These are phyloP conservation scores for Phytophthora cryptogea DNA, from an alignment of 352 stramenopile genomes.

Conservation along the genomic window DNA sequence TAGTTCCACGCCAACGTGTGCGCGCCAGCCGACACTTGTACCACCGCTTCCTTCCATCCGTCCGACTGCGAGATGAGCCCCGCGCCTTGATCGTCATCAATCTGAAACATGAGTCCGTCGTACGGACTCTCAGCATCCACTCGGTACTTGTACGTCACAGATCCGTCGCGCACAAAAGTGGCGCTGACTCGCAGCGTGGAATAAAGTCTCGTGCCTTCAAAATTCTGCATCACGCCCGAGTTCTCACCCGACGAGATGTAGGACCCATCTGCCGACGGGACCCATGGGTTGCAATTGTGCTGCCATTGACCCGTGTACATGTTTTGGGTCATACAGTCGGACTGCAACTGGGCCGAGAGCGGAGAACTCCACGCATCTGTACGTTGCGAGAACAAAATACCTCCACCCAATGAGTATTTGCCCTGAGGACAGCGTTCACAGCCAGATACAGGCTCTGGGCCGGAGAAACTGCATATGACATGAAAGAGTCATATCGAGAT, in stretches of 20 bases:
- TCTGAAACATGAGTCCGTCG: slow-evolving; percentile 76
- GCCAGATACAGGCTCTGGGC: slow-evolving; percentile 56
- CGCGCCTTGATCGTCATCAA: slow-evolving; percentile 65
- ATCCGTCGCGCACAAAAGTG: slow-evolving; percentile 75
- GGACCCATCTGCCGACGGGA: slow-evolving; percentile 50
- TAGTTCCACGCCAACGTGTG: slow-evolving; percentile 85
- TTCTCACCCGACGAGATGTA: slow-evolving; percentile 79
- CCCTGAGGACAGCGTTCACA: slow-evolving; percentile 74
- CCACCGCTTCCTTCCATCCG: slow-evolving; percentile 69
- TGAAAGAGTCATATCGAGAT: neutral
- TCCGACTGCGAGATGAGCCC: slow-evolving; percentile 65
- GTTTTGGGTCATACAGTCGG: slow-evolving; percentile 77
- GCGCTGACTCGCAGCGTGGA: slow-evolving; percentile 75
- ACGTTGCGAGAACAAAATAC: slow-evolving; percentile 70
- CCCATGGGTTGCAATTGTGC: slow-evolving; percentile 78
- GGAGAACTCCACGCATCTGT: slow-evolving; percentile 69
- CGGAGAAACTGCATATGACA: slow-evolving; percentile 54
- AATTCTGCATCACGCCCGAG: slow-evolving; percentile 65
- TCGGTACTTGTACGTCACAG: slow-evolving; percentile 77
- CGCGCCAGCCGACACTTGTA: slow-evolving; percentile 54
- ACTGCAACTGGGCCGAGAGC: slow-evolving; percentile 65
- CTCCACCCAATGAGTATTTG: slow-evolving; percentile 80
- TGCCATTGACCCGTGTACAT: slow-evolving; percentile 79
- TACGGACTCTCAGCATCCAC: slow-evolving; percentile 78
- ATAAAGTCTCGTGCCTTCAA: slow-evolving; percentile 68